Evolutionary conservation across 768 basidiomycete genomes (phyloP).

Genomic region (Tylopilus subfusipes): DNA sequence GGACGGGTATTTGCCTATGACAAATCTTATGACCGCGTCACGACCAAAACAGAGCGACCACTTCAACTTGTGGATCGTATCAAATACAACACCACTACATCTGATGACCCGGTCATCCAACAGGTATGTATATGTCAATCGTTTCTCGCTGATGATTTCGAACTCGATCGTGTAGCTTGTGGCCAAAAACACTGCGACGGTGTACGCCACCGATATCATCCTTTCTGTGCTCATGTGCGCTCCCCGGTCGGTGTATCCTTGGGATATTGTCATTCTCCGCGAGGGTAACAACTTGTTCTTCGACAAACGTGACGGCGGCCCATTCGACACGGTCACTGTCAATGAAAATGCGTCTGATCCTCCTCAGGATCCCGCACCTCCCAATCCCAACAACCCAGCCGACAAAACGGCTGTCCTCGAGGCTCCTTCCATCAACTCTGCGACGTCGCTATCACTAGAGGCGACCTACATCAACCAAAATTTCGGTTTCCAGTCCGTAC

Average conservation of each 20-base stretch:
- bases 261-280: conserved; percentile 95
- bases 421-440: conserved; percentile 84
- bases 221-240: conserved; percentile 96
- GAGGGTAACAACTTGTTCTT: conserved; percentile 93
- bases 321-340: conserved; percentile 95
- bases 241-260: conserved; percentile 92
- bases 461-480: conserved; percentile 99
- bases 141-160: conserved; percentile 2
- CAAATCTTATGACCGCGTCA: conserved; percentile 92
- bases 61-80: conserved; percentile 92
- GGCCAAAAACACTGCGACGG: conserved; percentile 71
- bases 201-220: conserved; percentile 95
- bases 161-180: conserved; percentile 55
- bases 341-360: conserved; percentile 98
- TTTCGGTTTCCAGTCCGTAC: conserved; percentile 93
- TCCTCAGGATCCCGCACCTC: conserved; percentile 75
- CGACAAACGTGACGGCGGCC: conserved; percentile 96
- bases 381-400: conserved; percentile 72
- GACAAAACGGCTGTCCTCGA: conserved; percentile 65
- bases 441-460: conserved; percentile 90
- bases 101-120: conserved; percentile 96
- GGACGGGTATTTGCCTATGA: conserved; percentile 92
- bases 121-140: conserved; percentile 48
- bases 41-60: conserved; percentile 87
- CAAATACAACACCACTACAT: conserved; percentile 96